A percentile compares a stretch with the other conserved stretches of the same genome.
Conservation (phyloP, 768 basidiomycete species). For the Stropharia rugosoannulata region DNA sequence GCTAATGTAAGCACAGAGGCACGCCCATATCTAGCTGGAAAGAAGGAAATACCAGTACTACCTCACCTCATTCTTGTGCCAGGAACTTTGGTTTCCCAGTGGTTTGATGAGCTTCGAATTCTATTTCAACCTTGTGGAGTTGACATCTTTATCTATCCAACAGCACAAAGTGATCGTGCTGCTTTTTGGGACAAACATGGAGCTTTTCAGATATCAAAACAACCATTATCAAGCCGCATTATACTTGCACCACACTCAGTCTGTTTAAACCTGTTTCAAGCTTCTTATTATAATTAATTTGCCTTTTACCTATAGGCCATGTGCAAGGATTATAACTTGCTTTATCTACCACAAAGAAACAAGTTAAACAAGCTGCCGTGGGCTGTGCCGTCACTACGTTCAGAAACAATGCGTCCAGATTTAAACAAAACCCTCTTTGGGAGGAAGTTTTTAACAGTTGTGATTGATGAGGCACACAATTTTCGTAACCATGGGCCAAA, state of each 20-base stretch:
- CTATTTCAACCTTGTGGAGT: slow-evolving; percentile 12
- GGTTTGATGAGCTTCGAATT: slow-evolving; percentile 19
- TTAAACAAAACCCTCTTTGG: too few relatives aligned
- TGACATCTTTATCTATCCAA: slow-evolving; percentile 25
- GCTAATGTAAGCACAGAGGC: neutral
- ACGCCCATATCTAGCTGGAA: neutral
- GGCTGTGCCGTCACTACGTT: too few relatives aligned
- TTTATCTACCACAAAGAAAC: neutral
- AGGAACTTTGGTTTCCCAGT: slow-evolving; percentile 22
- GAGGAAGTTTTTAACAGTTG: slow-evolving; percentile 13
- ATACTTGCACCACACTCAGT: slow-evolving; percentile 24
- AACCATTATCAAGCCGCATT: slow-evolving; percentile 5
- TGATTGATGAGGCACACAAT: slow-evolving; percentile 23
- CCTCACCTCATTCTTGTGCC: slow-evolving; percentile 24
- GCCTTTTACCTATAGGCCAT: slow-evolving; percentile 13
- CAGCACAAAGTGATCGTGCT: neutral
- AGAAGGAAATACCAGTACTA: slow-evolving; percentile 10
- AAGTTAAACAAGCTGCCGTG: too few relatives aligned
- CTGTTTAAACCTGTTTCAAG: too few relatives aligned
- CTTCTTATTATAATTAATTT: neutral
- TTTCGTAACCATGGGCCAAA: slow-evolving; percentile 18
- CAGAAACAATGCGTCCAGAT: too few relatives aligned
- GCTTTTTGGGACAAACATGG: slow-evolving; percentile 20
- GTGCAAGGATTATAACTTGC: slow-evolving; percentile 9
- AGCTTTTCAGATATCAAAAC: slow-evolving; percentile 11